Evolutionary conservation across 495 filamentous ascomycete species (phyloP).

Genomic region (Xylaria longipes): DNA sequence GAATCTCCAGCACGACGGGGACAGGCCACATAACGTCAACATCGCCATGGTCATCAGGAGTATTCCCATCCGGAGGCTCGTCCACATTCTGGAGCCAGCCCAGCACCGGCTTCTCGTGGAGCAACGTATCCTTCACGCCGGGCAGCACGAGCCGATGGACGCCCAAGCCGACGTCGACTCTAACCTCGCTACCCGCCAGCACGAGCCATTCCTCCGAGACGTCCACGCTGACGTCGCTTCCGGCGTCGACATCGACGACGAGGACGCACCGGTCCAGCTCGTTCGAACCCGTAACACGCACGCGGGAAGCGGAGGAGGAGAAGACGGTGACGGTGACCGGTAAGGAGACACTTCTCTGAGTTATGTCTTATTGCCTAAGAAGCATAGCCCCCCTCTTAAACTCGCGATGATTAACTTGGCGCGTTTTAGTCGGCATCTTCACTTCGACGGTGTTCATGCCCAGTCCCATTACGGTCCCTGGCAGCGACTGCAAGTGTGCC

Average conservation of each 20-base stretch:
- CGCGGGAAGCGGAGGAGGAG: background rate
- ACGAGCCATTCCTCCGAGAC: background rate
- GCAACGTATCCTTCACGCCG: constrained; percentile 21
- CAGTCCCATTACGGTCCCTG: constrained; percentile 20
- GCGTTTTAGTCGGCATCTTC: background rate
- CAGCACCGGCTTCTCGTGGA: constrained; percentile 11
- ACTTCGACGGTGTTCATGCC: constrained; percentile 25
- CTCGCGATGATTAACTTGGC: background rate
- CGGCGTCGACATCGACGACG: constrained; percentile 1
- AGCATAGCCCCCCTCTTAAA: background rate
- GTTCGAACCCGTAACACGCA: background rate
- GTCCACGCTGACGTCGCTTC: constrained; percentile 19
- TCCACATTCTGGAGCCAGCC: constrained; percentile 1
- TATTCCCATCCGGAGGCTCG: constrained; percentile 11
- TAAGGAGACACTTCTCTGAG: background rate
- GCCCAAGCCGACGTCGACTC: background rate
- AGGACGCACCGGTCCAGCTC: background rate
- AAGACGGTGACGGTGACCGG: constrained; percentile 16
- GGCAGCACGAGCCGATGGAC: constrained; percentile 16
- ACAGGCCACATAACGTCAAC: background rate
- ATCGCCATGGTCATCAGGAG: background rate
- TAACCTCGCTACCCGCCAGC: background rate
- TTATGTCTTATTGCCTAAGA: background rate
- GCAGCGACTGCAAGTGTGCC: constrained; percentile 4
- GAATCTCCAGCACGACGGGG: background rate